Conservation (phyloP, 2,329 filamentous ascomycete species). For the Colletotrichum spaethianum region DNA sequence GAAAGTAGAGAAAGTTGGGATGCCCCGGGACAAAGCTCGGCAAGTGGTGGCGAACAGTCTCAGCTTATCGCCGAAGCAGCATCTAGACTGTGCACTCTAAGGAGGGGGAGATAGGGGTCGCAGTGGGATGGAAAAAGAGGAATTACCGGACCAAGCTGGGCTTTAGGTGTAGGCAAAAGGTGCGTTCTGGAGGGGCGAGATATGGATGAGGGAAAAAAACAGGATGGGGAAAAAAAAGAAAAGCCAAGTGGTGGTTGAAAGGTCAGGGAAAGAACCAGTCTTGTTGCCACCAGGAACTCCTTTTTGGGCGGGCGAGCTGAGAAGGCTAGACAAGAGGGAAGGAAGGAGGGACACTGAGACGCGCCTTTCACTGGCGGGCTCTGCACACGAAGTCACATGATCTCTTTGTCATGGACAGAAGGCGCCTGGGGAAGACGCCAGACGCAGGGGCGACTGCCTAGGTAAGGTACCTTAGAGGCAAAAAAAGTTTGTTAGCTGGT, state of each 20-base stretch:
- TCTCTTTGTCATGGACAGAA: conserved; percentile 15
- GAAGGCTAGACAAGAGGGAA: not conserved
- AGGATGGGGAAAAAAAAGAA: not conserved
- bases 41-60: conserved; percentile 37
- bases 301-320: not conserved
- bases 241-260: not conserved
- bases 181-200: not conserved
- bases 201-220: not conserved
- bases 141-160: not conserved
- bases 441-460: conserved; percentile 19
- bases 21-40: conserved; percentile 38
- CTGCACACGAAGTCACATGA: conserved; percentile 42
- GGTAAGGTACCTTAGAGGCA: not conserved
- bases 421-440: not conserved
- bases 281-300: conserved; percentile 9
- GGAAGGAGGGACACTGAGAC: not conserved
- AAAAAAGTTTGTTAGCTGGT: conserved; percentile 13
- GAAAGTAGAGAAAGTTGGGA: conserved; percentile 25
- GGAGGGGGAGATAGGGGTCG: not conserved
- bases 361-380: conserved; percentile 18
- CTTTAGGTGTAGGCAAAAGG: not conserved
- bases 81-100: not conserved
- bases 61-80: conserved; percentile 33
- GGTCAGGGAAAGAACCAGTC: not conserved
- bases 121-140: not conserved